phyloP scores from a whole-genome alignment of 179 eudicot genomes.

The Spergularia azorica region DNA sequence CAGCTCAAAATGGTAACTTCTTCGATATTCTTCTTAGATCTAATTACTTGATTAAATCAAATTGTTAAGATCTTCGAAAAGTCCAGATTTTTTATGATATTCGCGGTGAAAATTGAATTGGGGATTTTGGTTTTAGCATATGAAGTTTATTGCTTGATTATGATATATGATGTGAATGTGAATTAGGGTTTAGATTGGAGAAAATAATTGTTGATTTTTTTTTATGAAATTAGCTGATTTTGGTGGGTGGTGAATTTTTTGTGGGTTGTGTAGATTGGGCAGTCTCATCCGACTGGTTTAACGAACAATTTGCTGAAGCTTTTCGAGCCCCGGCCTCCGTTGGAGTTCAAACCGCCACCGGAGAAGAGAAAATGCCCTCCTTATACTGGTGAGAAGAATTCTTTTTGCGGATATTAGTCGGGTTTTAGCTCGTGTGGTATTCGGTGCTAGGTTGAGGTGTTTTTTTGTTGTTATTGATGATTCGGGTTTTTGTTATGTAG shows the following conservation, averaged over 20 bases:
- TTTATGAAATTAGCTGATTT: not conserved
- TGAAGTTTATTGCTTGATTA: slow-evolving; percentile 2
- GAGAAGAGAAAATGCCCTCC: slow-evolving; percentile 93
- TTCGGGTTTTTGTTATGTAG: slow-evolving; percentile 29
- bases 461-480: not conserved
- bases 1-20: slow-evolving; percentile 74
- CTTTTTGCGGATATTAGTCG: not conserved
- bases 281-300: slow-evolving; percentile 91
- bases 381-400: slow-evolving; percentile 44
- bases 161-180: not conserved
- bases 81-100: not conserved
- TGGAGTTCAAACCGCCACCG: slow-evolving; percentile 87
- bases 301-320: slow-evolving; percentile 77
- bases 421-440: not conserved
- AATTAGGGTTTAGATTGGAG: not conserved
- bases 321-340: slow-evolving; percentile 89
- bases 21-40: not conserved
- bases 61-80: too few species aligned
- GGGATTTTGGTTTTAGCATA: not conserved
- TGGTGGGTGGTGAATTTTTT: not conserved
- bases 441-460: not conserved
- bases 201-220: not conserved
- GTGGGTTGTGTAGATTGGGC: slow-evolving; percentile 64
- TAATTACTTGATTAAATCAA: not conserved
- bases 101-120: not conserved